Evolutionary conservation across 768 basidiomycete genomes (phyloP), one percentile per base, ranked within the genome.

Genomic region (Thelephora ganbajun): DNA sequence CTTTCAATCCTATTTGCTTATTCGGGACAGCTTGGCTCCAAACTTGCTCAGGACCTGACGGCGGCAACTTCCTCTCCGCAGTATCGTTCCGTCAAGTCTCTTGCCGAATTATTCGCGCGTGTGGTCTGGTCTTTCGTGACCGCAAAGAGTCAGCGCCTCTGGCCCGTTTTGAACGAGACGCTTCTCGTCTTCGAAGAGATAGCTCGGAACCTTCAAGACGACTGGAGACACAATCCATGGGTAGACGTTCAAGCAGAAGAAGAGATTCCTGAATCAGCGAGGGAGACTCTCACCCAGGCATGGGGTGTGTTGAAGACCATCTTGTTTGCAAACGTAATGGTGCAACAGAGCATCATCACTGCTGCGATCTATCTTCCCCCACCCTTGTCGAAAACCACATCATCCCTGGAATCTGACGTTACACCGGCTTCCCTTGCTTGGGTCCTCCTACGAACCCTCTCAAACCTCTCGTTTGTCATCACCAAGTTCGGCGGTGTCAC

Each of bases 401-500:
- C 26, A n/a, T 35, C 50, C 6, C 49, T 47, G 13, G 26, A 30
- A 30, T 9, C 26, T 4, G 9, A 9, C 26, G 26, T 30, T 4
- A 30, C 26, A 30, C 70, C 76, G 6, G 63, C 70, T 5, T 51
- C 69, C 3, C 66, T 89, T 9, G 78, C 83, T 1, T 62, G 73
- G 5, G 61, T 68, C 12, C 67, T 72, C 4, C 62, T 91, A 0
- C 68, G 69, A 22, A 74, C 73, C 0, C 69, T 91, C 11, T 77
- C 74, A 11, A 72, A 78, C 56, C 67, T 89, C 16, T 77, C 86
- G 2, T 87, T 87, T 55, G 73, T 90, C 43, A 76, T 90, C 6
- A 76, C 80, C 7, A 77, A 83, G 55, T 89, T 91, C 53, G 89
- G 89, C 2, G 83, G 85, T 6, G 69, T 83, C 20, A 71, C 76